Conservation (phyloP, 495 filamentous ascomycete genomes). For the Penicillium antarcticum region DNA sequence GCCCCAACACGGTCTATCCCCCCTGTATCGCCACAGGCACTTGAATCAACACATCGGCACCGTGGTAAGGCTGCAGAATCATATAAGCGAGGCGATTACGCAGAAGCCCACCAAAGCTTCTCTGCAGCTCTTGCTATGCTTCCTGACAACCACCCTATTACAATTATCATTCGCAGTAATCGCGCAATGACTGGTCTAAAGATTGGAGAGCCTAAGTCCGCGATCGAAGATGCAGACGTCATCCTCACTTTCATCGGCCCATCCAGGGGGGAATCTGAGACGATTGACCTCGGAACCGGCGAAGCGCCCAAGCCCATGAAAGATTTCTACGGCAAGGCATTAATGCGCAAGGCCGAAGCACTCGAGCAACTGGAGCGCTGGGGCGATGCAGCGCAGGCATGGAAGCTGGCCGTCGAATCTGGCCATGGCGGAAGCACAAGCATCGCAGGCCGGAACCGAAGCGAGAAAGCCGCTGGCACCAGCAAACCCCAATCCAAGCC, state of each 20-base stretch:
- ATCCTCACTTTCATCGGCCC: constrained; percentile 79
- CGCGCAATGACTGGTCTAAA: constrained; percentile 86
- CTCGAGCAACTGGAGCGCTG: constrained; percentile 95
- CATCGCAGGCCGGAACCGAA: constrained; percentile 82
- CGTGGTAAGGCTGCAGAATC: constrained; percentile 76
- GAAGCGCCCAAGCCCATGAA: constrained; percentile 81
- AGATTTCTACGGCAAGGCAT: constrained; percentile 86
- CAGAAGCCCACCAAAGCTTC: constrained; percentile 78
- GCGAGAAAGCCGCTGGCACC: constrained; percentile 73
- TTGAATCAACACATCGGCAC: constrained; percentile 69
- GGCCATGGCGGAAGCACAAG: constrained; percentile 80
- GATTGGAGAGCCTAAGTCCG: constrained; percentile 81
- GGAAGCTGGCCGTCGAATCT: constrained; percentile 78
- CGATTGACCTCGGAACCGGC: constrained; percentile 61
- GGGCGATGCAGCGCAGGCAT: constrained; percentile 74
- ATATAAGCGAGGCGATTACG: constrained; percentile 93
- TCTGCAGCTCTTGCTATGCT: constrained; percentile 68
- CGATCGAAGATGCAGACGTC: constrained; percentile 76
- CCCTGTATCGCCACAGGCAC: constrained; percentile 58
- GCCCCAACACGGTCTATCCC: constrained; percentile 65
- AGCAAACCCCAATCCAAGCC: constrained; percentile 47
- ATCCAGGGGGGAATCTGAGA: constrained; percentile 72
- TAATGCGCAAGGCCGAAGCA: constrained; percentile 92
- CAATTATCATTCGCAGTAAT: constrained; percentile 85
- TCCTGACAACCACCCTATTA: constrained; percentile 77